These are phyloP conservation scores for Isabelozyma gotoi DNA, from an alignment of 805 yeast genomes.

Conservation along the genomic window DNA sequence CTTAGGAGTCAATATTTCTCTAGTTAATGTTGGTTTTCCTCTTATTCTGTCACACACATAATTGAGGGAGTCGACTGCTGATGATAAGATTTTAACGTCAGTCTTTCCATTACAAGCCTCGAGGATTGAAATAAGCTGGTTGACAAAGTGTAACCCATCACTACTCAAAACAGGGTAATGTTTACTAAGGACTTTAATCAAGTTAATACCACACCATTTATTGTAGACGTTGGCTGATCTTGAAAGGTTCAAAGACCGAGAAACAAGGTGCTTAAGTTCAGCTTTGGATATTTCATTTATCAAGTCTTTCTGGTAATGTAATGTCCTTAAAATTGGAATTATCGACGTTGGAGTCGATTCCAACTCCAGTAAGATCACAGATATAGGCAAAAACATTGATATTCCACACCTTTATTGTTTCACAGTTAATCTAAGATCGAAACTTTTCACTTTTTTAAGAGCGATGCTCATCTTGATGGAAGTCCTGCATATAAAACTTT, in stretches of 20 bases:
- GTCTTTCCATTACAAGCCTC: constrained; percentile 37
- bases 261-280: constrained; percentile 50
- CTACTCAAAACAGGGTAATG: constrained; percentile 37
- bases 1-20: constrained; percentile 82
- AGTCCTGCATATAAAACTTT: not conserved
- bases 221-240: constrained; percentile 31
- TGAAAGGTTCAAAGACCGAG: constrained; percentile 33
- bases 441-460: not conserved
- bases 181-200: constrained; percentile 44
- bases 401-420: too few species aligned
- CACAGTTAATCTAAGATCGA: not conserved
- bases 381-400: constrained; percentile 20
- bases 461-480: not conserved
- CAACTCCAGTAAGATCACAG: constrained; percentile 24
- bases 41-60: constrained; percentile 50
- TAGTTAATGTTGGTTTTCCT: constrained; percentile 79
- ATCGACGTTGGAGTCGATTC: constrained; percentile 23
- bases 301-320: constrained; percentile 25
- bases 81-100: constrained; percentile 29
- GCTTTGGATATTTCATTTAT: constrained; percentile 46
- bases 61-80: constrained; percentile 40
- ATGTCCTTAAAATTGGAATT: constrained; percentile 30
- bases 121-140: constrained; percentile 41
- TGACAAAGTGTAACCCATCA: constrained; percentile 41
- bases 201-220: constrained; percentile 62